A percentile compares a stretch with the other conserved stretches of the same genome.
Evolutionary conservation across 768 basidiomycete genomes (phyloP).

Genomic region (Dioszegia crocea): DNA sequence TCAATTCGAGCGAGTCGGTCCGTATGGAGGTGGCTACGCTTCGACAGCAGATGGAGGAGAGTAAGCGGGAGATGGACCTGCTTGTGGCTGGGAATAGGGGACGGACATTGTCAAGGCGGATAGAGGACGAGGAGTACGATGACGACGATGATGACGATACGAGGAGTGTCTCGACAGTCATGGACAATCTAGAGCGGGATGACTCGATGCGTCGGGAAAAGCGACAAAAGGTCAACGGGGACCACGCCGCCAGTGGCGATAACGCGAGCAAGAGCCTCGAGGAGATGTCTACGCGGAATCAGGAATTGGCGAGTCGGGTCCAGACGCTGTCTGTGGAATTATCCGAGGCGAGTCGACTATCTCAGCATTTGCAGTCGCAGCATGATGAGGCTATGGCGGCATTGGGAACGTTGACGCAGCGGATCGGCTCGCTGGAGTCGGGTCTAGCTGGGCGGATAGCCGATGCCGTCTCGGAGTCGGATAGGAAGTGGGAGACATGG

Average conservation of each 20-base stretch:
- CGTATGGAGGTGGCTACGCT: slow-evolving; percentile 71
- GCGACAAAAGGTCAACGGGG: slow-evolving; percentile 20
- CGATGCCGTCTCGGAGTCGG: slow-evolving; percentile 40
- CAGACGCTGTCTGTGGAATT: slow-evolving; percentile 65
- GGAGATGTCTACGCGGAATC: slow-evolving; percentile 26
- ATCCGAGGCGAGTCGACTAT: slow-evolving; percentile 68
- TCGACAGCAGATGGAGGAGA: slow-evolving; percentile 61
- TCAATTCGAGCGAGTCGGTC: slow-evolving; percentile 73
- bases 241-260: slow-evolving; percentile 44
- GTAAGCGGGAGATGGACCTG: slow-evolving; percentile 57
- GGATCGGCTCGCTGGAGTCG: slow-evolving; percentile 42
- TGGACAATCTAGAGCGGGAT: slow-evolving; percentile 47
- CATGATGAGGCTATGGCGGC: slow-evolving; percentile 66
- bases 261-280: slow-evolving; percentile 26
- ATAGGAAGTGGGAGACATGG: slow-evolving; percentile 60
- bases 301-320: slow-evolving; percentile 64
- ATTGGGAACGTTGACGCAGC: slow-evolving; percentile 42
- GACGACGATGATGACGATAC: slow-evolving; percentile 53
- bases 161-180: slow-evolving; percentile 66
- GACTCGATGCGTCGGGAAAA: slow-evolving; percentile 24
- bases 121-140: slow-evolving; percentile 60
- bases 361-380: slow-evolving; percentile 68
- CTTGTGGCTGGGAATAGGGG: slow-evolving; percentile 33
- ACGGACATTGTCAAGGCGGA: slow-evolving; percentile 23
- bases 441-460: slow-evolving; percentile 40